These are phyloP conservation scores for Pseudocercospora eumusae DNA, from an alignment of 2,329 filamentous ascomycete species.

Conservation along the genomic window DNA sequence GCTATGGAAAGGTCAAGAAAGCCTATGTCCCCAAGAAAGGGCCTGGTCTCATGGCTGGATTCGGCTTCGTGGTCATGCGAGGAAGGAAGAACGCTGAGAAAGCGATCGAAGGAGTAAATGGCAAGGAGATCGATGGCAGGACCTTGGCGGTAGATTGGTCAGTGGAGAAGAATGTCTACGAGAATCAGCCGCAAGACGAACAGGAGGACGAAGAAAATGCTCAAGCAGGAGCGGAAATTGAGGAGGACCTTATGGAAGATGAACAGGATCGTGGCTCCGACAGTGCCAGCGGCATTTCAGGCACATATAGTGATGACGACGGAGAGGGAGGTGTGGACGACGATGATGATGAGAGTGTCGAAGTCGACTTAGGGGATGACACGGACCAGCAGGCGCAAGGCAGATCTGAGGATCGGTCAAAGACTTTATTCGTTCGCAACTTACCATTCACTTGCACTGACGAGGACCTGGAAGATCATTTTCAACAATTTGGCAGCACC, in stretches of 20 bases:
- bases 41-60: slow-evolving; percentile 70
- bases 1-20: slow-evolving; percentile 88
- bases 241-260: slow-evolving; percentile 27
- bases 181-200: slow-evolving; percentile 49
- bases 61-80: slow-evolving; percentile 87
- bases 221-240: slow-evolving; percentile 30
- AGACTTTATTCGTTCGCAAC: slow-evolving; percentile 90
- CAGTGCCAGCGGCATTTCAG: slow-evolving; percentile 38
- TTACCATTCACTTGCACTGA: slow-evolving; percentile 87
- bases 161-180: slow-evolving; percentile 78
- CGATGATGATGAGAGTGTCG: slow-evolving; percentile 46
- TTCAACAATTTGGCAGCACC: slow-evolving; percentile 81
- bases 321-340: slow-evolving; percentile 47
- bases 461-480: slow-evolving; percentile 79
- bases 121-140: slow-evolving; percentile 84
- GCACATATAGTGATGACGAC: slow-evolving; percentile 46
- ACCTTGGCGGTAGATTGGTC: slow-evolving; percentile 95
- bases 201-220: slow-evolving; percentile 40
- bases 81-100: slow-evolving; percentile 89
- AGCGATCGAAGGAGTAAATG: slow-evolving; percentile 81
- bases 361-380: slow-evolving; percentile 44
- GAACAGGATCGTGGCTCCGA: slow-evolving; percentile 36
- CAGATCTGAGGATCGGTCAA: slow-evolving; percentile 63
- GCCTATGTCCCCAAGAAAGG: slow-evolving; percentile 79
- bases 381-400: slow-evolving; percentile 45